A percentile compares a stretch with the other conserved stretches of the same genome.
These are phyloP conservation scores for Hippophae rhamnoides DNA, from an alignment of 306 rosid species.

Conservation along the genomic window DNA sequence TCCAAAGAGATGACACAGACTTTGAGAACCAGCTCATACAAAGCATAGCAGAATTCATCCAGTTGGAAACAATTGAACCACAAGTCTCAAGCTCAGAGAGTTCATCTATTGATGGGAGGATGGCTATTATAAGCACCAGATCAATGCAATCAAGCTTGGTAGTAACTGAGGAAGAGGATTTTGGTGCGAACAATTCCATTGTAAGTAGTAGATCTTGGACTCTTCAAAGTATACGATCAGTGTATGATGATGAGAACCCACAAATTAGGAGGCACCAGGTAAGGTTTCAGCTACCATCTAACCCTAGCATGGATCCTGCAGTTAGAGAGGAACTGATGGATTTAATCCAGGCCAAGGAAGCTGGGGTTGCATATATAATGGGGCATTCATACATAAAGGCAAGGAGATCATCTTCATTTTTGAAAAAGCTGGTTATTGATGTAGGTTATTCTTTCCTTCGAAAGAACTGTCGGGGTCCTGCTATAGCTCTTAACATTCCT, in stretches of 20 bases:
- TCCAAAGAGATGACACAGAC: constrained; percentile 66
- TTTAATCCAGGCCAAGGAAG: constrained; percentile 73
- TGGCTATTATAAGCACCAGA: constrained; percentile 74
- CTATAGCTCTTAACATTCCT: constrained; percentile 82
- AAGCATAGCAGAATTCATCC: constrained; percentile 75
- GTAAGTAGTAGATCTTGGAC: constrained; percentile 57
- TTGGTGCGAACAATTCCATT: constrained; percentile 26
- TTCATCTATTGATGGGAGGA: constrained; percentile 62
- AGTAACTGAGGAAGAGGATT: constrained; percentile 39
- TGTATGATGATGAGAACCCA: constrained; percentile 61
- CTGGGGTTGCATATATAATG: constrained; percentile 77
- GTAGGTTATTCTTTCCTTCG: constrained; percentile 71
- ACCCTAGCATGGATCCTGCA: constrained; percentile 41
- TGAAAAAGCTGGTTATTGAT: constrained; percentile 63
- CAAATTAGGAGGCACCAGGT: constrained; percentile 47
- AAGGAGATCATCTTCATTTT: constrained; percentile 56
- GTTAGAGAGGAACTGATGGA: constrained; percentile 67
- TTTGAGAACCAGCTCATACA: constrained; percentile 75
- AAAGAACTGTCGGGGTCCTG: constrained; percentile 81
- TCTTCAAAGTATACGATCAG: constrained; percentile 51
- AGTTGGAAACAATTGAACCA: constrained; percentile 73
- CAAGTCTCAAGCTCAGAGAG: constrained; percentile 47
- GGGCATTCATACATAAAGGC: constrained; percentile 89
- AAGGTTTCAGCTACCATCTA: constrained; percentile 55
- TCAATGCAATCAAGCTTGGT: constrained; percentile 32